Percentiles rank a stretch among this genome's conserved stretches.
phyloP scores from a whole-genome alignment of 148 eudicot genomes.

The Bassia scoparia region DNA sequence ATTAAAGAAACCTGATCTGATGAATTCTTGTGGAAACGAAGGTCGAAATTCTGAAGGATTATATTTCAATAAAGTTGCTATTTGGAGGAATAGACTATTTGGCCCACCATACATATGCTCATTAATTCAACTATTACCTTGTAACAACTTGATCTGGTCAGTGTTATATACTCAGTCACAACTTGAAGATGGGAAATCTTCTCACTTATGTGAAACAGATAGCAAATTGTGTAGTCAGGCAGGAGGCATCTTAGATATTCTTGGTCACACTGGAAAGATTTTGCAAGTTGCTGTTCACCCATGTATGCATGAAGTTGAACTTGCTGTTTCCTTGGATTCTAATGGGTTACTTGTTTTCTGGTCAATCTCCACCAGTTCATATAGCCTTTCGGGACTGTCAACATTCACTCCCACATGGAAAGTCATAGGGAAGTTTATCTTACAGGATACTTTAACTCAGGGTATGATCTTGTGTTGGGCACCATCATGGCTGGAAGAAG shows the following conservation, averaged over 20 bases:
- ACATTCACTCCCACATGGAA: constrained; percentile 61
- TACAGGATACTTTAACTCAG: constrained; percentile 35
- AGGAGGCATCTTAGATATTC: constrained; percentile 45
- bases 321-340: constrained; percentile 79
- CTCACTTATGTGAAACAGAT: constrained; percentile 30
- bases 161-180: constrained; percentile 36
- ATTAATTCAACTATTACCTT: constrained; percentile 49
- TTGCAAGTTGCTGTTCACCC: constrained; percentile 79
- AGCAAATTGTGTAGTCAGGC: constrained; percentile 38
- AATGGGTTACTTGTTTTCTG: constrained; percentile 73
- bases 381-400: constrained; percentile 50
- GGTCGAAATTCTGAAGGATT: constrained; percentile 18
- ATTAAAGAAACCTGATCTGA: constrained; percentile 29
- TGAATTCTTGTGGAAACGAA: constrained; percentile 14
- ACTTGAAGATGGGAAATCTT: constrained; percentile 29
- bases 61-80: constrained; percentile 49
- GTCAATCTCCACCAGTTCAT: constrained; percentile 52
- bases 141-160: constrained; percentile 53
- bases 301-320: constrained; percentile 37
- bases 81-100: constrained; percentile 51
- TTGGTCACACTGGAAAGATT: constrained; percentile 70
- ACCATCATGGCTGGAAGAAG: constrained; percentile 47
- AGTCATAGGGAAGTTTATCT: constrained; percentile 43
- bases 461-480: constrained; percentile 74
- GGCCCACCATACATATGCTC: constrained; percentile 77